Evolutionary conservation across 2,329 filamentous ascomycete genomes (phyloP), one percentile per base, ranked within the genome.

Genomic region (Plectosphaerella sp.): DNA sequence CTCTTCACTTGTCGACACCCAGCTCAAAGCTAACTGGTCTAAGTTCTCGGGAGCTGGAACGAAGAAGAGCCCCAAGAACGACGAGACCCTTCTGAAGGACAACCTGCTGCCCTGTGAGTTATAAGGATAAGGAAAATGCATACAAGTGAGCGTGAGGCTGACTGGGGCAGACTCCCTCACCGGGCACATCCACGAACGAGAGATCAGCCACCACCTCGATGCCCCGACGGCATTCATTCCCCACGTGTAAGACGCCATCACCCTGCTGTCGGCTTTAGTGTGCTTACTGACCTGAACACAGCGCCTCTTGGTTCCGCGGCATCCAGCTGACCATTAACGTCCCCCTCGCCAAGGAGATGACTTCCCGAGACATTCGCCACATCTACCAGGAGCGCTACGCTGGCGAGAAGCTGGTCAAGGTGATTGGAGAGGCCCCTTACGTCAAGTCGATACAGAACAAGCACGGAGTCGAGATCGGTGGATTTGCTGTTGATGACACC

Each of bases 371-470:
- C 67, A 91, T 99, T 61, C 85, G 94, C 56, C 90, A 96, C 65
- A 77, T 97, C 53, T 99, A 96, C 78, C 93, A 97, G 72, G 93
- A 97, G 63, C 84, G 93, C 22, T 99, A 96, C 65, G 93, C 93
- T 6, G 92, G 92, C 48, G 94, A 97, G 80, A 93, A 91, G 73
- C 84, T 99, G 15, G 87, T 99, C 67, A 96, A 94, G 79, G 84
- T 97, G 18, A 82, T 89, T 5, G 93, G 93, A 50, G 93, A 97
- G 69, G 82, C 89, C 0, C 94, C 93, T 3, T 75, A 47, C 14
- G 93, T 97, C 52, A 95, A 91, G 74, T 77, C 84, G 60, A 97
- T 97, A 62, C 83, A 83, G 60, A 84, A 88, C 57, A 89, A 87
- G 74, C 93, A 97, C 67, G 88, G 89, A 20, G 87, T 96, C 4